Conservation (phyloP, 148 eudicot species). For the Cornus suecica region DNA sequence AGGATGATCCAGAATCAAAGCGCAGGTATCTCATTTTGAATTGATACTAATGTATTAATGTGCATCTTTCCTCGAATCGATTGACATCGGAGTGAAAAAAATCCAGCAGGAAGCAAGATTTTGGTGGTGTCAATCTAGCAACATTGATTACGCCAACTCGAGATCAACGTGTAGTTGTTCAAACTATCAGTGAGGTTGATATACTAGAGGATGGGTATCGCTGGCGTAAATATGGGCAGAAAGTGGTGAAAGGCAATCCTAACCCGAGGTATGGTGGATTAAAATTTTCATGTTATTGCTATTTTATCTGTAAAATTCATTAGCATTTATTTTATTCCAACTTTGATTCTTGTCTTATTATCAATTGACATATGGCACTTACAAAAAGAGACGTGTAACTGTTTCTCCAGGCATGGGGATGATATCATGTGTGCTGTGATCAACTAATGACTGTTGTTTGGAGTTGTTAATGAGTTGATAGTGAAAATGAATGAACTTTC, state of each 20-base stretch:
- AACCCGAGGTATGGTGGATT: not conserved
- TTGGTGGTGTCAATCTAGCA: not conserved
- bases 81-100: not conserved
- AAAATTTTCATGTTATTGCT: not conserved
- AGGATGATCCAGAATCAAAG: not conserved
- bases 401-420: not conserved
- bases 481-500: no score
- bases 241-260: constrained; percentile 2
- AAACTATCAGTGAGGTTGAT: not conserved
- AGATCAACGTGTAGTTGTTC: not conserved
- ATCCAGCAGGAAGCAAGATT: not conserved
- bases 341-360: no score
- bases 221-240: constrained; percentile 4
- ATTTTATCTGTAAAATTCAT: not conserved
- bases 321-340: not conserved
- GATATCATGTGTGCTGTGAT: not conserved
- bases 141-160: not conserved
- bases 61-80: not conserved
- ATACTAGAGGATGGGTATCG: constrained; percentile 3
- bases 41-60: not conserved
- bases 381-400: no score
- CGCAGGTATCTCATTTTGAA: not conserved
- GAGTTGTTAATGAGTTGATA: no score
- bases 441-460: not conserved
- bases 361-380: no score